Conservation (phyloP, 805 yeast species). For the Starmerella powellii region DNA sequence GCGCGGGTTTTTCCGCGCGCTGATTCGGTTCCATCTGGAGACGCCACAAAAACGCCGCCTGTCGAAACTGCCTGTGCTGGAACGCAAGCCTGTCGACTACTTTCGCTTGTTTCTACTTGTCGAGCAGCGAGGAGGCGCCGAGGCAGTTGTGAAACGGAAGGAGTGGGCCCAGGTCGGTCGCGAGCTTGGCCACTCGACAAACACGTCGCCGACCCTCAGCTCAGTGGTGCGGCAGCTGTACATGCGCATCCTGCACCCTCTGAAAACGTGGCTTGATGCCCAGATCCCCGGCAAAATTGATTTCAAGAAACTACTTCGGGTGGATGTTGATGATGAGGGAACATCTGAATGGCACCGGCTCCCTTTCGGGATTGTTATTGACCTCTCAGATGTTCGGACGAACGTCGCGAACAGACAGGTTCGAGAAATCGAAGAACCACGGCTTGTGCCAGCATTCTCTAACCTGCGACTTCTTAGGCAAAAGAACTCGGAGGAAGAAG, state of each 20-base stretch:
- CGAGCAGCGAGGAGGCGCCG: slow-evolving; percentile 52
- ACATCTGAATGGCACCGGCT: slow-evolving; percentile 3
- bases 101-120: slow-evolving; percentile 49
- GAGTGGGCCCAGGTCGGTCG: slow-evolving; percentile 77
- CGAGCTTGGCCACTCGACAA: slow-evolving; percentile 64
- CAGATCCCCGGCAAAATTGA: not conserved
- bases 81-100: slow-evolving; percentile 53
- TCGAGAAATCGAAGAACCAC: not conserved
- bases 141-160: slow-evolving; percentile 48
- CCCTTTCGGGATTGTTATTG: slow-evolving; percentile 8
- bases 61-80: slow-evolving; percentile 44
- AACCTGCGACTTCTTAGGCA: slow-evolving; percentile 1
- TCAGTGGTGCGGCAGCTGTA: slow-evolving; percentile 12
- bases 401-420: not conserved
- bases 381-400: not conserved
- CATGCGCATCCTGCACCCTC: slow-evolving; percentile 9
- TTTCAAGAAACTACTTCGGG: not conserved
- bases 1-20: slow-evolving; percentile 13
- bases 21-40: slow-evolving; percentile 11
- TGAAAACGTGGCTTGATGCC: slow-evolving; percentile 10
- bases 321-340: slow-evolving; percentile 11
- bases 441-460: not conserved
- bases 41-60: not conserved
- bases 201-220: slow-evolving; percentile 22
- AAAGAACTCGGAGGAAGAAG: not conserved